Evolutionary conservation across 1,284 basidiomycete species (phyloP), one percentile per base, ranked within the genome.

Genomic region (Marasmius oreades): DNA sequence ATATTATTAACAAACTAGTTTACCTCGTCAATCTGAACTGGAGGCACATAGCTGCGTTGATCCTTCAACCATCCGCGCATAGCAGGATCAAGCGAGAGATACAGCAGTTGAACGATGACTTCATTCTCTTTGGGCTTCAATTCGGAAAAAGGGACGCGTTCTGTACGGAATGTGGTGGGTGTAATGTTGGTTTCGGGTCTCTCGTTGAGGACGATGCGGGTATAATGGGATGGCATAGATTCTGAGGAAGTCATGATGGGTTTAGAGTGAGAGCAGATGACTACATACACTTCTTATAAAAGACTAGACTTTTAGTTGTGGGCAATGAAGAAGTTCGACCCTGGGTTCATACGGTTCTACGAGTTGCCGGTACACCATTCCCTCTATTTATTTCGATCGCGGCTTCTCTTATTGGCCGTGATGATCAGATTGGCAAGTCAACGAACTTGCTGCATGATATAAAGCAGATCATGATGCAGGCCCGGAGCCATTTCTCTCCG

Each of bases 1-100:
- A 18, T 22, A 51, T 55, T 58, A 42, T 5, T 45, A 16, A 6
- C 11, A 33, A 10, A 16, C 6, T 11, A 39, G 63, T 67, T 50
- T 55, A 85, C 84, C 69, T 86, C 90, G 23, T 90, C 90, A 59
- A 95, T 88, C 70, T 92, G 73, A 10, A 95, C 92, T 3, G 86
- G 88, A 18, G 79, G 80, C 20, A 87, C 48, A 63, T 90, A 91
- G 66, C 81, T 86, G 51, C 88, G 78, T 18, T 66, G 68, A 66
- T 93, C 89, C 52, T 80, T 82, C 52, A 96, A 66, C 80, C 88
- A 95, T 10, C 84, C 87, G 34, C 93, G 82, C 91, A 94, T 93
- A 0, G 90, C 90, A 33, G 92, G 90, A 66, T 94, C 92, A 56
- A 94, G 74, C 39, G 88, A 90, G 20, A 92, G 69, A 74, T 86